Conservation (phyloP, 2,329 filamentous ascomycete species). For the Xylaria sp. region DNA sequence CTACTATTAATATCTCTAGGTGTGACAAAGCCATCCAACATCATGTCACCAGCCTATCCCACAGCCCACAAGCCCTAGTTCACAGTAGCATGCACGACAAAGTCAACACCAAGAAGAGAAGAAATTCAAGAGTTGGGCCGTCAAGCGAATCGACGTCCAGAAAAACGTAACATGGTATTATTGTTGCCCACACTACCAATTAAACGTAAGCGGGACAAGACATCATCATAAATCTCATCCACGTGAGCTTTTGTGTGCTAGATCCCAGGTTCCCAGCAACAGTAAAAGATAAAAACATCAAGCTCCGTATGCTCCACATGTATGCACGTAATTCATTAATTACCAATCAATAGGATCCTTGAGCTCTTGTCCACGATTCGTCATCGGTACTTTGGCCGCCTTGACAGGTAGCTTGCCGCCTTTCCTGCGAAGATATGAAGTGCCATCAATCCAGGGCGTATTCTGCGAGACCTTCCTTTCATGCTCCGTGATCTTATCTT, state of each 20-base stretch:
- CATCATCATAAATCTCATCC: conserved; percentile 3
- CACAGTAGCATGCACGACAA: neutral
- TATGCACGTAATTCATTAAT: conserved; percentile 54
- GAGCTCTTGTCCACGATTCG: conserved; percentile 86
- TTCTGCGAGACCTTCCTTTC: conserved; percentile 80
- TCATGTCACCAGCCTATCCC: neutral
- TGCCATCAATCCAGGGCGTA: conserved; percentile 93
- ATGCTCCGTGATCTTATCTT: conserved; percentile 86
- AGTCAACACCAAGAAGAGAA: neutral
- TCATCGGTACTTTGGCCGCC: conserved; percentile 80
- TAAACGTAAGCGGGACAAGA: conserved; percentile 1
- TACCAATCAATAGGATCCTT: conserved; percentile 92
- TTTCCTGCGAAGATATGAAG: conserved; percentile 76
- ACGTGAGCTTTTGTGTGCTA: conserved; percentile 17
- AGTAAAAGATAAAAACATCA: neutral
- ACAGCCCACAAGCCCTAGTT: neutral
- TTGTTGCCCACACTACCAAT: conserved; percentile 17
- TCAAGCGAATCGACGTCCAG: conserved; percentile 2
- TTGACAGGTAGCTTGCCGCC: conserved; percentile 68
- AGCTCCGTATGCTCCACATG: conserved; percentile 11
- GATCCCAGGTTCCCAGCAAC: conserved; percentile 3
- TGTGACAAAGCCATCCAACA: too few relatives aligned
- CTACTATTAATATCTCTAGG: too few relatives aligned
- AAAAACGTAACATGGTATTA: conserved; percentile 29
- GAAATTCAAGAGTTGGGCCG: neutral